Evolutionary conservation across 2,329 filamentous ascomycete species (phyloP).

Genomic region (Fusarium sp.): DNA sequence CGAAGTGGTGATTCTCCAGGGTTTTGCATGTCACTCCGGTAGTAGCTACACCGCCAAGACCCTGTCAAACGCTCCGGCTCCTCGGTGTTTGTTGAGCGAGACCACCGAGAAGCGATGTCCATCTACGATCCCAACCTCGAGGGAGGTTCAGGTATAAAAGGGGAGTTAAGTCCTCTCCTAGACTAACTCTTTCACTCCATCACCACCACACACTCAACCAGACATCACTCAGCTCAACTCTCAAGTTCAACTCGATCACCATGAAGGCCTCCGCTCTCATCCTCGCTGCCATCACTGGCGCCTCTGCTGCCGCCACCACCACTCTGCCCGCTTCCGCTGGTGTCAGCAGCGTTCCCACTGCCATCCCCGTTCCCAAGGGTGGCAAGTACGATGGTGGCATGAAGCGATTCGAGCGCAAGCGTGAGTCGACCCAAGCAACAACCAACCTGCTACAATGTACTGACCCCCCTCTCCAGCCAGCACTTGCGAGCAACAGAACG

Average conservation of each 20-base stretch:
- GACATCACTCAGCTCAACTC: not conserved
- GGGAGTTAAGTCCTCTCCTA: not conserved
- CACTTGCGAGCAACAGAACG: not conserved
- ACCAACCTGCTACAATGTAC: not conserved
- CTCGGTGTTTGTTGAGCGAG: not conserved
- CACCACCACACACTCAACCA: not conserved
- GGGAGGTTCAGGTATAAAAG: not conserved
- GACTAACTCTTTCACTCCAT: not conserved
- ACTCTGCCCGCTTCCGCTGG: not conserved
- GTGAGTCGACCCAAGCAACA: not conserved
- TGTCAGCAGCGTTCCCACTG: not conserved
- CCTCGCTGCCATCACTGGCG: not conserved
- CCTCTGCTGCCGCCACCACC: not conserved
- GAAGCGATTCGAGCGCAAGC: not conserved
- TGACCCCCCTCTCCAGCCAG: not conserved
- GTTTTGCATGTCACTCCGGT: not conserved
- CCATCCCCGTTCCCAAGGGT: not conserved
- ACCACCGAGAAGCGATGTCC: not conserved
- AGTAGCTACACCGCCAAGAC: not conserved
- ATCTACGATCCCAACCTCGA: not conserved
- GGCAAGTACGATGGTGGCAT: not conserved
- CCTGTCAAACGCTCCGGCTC: not conserved
- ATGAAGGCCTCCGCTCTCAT: constrained; percentile 1
- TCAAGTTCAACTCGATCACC: not conserved
- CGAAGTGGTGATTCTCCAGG: not conserved